Evolutionary conservation across 2,329 filamentous ascomycete species (phyloP).

Genomic region (Alternaria novae-zelandiae): DNA sequence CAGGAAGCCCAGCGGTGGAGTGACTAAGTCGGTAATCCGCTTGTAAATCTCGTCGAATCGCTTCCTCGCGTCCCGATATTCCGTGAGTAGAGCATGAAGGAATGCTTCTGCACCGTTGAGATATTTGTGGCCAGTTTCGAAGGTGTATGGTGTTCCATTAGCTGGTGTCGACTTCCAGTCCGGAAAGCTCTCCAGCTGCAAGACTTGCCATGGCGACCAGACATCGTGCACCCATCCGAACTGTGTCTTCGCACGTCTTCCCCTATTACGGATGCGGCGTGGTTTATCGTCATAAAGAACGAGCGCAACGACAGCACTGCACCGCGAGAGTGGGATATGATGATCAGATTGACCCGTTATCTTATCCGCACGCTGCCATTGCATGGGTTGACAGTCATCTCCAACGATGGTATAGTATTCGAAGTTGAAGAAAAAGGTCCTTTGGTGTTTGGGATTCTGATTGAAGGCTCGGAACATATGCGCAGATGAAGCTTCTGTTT

Average conservation of each 20-base stretch:
- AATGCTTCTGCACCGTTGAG: conserved; percentile 69
- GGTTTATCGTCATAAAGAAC: conserved; percentile 61
- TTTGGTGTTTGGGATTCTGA: conserved; percentile 55
- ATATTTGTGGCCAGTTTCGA: conserved; percentile 63
- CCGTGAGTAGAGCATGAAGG: conserved; percentile 62
- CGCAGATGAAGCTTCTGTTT: conserved; percentile 53
- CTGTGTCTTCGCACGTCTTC: conserved; percentile 55
- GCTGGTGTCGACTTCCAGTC: conserved; percentile 58
- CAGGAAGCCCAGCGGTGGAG: conserved; percentile 65
- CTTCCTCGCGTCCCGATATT: conserved; percentile 67
- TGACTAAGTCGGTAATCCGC: conserved; percentile 64
- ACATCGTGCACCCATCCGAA: conserved; percentile 64
- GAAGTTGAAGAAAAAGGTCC: conserved; percentile 68
- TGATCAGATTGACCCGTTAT: conserved; percentile 49
- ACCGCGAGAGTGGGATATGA: conserved; percentile 66
- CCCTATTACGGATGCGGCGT: conserved; percentile 57
- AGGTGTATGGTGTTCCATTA: conserved; percentile 58
- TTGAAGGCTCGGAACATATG: conserved; percentile 60
- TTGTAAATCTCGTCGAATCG: conserved; percentile 64
- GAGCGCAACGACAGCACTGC: conserved; percentile 65
- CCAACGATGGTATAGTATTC: conserved; percentile 70
- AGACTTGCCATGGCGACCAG: conserved; percentile 66
- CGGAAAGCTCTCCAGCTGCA: conserved; percentile 36
- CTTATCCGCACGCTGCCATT: conserved; percentile 65
- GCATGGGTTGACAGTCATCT: conserved; percentile 61